Base-by-base conservation (phyloP, 345 rosid genomes). In the Acer saccharum region DNA sequence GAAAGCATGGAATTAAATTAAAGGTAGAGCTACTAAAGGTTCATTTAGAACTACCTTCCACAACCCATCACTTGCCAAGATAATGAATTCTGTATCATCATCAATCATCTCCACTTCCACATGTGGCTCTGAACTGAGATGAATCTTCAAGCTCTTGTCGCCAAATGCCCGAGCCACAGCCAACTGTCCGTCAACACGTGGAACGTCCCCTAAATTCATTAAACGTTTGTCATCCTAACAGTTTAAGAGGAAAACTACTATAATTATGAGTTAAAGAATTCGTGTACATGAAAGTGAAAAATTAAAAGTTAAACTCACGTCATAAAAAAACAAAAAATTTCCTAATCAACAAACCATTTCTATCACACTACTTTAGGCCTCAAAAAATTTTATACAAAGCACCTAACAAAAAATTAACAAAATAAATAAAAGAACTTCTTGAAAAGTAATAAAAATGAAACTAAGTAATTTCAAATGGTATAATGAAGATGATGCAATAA, bases 151-250 rank as follows among this genome's bases (percentile, higher is more conserved):
- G 83, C 92, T 87, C 90, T 91, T 92, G 82, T 96, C 97, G 75
- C 99, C 98, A 66, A 96, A 96, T 68, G 98, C 97, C 78, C 98
- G 94, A 32, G 95, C 93, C 86, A 96, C 97, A 0, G 99, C 99
- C 85, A 96, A 82, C 78, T 90, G 97, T 69, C 95, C 99, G 70
- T 96, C 98, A 55, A 96, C 97, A 10, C 97, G 88, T 0, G 99
- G 87, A 73, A 96, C 97, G 65, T 96, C 99, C 79, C 98, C 99
- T 93, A 86, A 74, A 71, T 76, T 76, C 70, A 71, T 8, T 21
- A 23, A 25, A 35, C 65, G 60, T 17, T 65, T 69, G 39, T 76
- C 35, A 46, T 73, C 23, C 35, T 32, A 68, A 76, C 2, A 21
- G 9, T 13, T 46, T 32, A 8, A 23, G 29, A 27, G 50, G 25